Base-by-base conservation (phyloP, 2,329 filamentous ascomycete genomes). In the Arthrobotrys musiformis region DNA sequence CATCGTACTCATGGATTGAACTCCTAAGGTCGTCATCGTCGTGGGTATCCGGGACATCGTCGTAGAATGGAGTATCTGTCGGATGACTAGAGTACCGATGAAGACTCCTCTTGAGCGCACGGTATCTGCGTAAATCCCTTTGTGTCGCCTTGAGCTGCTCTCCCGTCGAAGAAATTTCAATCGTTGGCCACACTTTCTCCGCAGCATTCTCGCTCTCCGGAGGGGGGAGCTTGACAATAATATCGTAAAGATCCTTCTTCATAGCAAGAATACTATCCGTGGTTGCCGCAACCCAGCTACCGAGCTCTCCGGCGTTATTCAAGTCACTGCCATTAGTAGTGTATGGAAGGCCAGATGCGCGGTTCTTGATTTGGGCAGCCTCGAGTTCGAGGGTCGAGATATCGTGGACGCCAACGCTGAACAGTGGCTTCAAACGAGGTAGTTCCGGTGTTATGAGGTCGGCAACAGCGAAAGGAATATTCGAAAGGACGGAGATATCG, bases 381-480 rank as follows among this genome's bases (percentile, higher is more conserved):
- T 91, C 87, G 69, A 89, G 86, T 79, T 90, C 86, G 4, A 98
- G 87, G 70, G 91, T 89, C 4, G 92, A 89, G 60, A 99, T 97
- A 82, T 99, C 95, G 83, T 97, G 92, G 15, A 99, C 90, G 60
- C 95, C 95, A 74, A 99, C 88, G 63, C 91, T 93, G 85, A 98
- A 99, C n/a, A 99, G 87, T 0, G 94, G 92, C 24, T 90, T 89
- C 30, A 95, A 87, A 73, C 93, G 87, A 76, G 79, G 70, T 56
- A 80, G 73, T 6, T 79, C 78, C 8, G 62, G 44, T 1, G 75
- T 73, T 26, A 81, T 78, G 1, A 80, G 69, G 24, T 79, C 76
- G 6, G 88, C 86, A 48, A 93, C 88, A 30, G 91, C 89, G 40
- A 90, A 87, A 28, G 95, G 93, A 48, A 98, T 91, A 80, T 93